These are phyloP conservation scores for Naganishia onofrii DNA, from an alignment of 768 basidiomycete species.

Conservation along the genomic window DNA sequence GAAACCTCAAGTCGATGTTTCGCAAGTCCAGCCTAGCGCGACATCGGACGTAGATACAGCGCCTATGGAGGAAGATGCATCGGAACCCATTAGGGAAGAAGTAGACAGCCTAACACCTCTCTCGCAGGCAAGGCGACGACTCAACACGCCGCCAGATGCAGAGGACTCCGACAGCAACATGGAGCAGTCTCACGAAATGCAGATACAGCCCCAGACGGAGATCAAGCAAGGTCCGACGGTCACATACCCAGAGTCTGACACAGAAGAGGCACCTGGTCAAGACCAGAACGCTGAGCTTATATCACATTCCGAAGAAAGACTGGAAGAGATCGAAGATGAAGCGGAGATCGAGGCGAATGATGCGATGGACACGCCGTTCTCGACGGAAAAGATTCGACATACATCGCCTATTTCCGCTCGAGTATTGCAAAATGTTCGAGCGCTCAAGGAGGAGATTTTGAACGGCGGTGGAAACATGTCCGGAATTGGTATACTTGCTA, in stretches of 20 bases:
- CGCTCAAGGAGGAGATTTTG: constrained; percentile 28
- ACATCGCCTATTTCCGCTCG: constrained; percentile 23
- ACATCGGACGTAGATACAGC: neutral
- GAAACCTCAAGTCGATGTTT: neutral
- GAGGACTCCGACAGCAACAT: neutral
- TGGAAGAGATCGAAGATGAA: neutral
- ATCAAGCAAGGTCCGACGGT: constrained; percentile 1
- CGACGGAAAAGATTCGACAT: constrained; percentile 16
- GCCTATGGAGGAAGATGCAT: neutral
- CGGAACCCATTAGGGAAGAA: neutral
- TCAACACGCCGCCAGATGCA: neutral
- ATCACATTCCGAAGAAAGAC: neutral
- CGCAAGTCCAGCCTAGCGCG: neutral
- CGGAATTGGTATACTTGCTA: neutral
- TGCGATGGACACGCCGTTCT: neutral
- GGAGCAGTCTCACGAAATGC: neutral
- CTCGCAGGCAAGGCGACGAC: neutral
- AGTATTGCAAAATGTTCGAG: constrained; percentile 28
- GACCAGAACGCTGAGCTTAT: neutral
- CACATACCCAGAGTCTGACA: constrained; percentile 18
- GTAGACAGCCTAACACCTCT: neutral
- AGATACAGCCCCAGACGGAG: neutral
- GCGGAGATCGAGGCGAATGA: neutral
- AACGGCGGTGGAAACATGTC: constrained; percentile 9
- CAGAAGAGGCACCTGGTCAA: neutral